Evolutionary conservation across 2,329 filamentous ascomycete genomes (phyloP), one percentile per base, ranked within the genome.

Genomic region (Niveomyces coronatus): DNA sequence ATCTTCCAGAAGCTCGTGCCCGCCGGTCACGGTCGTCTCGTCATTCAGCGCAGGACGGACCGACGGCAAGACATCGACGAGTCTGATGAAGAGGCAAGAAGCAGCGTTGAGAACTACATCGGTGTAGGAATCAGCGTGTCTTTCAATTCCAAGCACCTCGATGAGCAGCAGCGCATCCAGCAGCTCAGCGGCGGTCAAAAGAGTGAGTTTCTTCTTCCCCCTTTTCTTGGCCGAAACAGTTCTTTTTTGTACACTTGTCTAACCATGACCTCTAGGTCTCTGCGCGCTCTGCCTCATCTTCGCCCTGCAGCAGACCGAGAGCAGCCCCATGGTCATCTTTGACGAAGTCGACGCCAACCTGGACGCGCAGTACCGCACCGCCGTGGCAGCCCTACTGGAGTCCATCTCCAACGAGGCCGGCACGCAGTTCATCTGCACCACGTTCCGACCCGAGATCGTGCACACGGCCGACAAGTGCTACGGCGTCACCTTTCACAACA

Each of bases 261-360:
- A 45, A 52, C 11, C 45, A 36, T 43, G 31, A 31, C 6, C 45
- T 14, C 18, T 22, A 87, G 84, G 85, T 75, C 70, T 96, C 45
- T 96, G 89, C 60, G 91, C 91, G 9, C 76, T 98, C n/a, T 93
- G 91, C 31, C 76, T 98, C 36, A 93, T 98, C 49, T 98, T 98
- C 57, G 91, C 91, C n/a, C 93, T 98, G 49, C 91, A 98, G 62
- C 85, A 88, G 49, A 94, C 89, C 43, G 91, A 98, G 57, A 91
- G 89, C 9, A 93, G 89, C 31, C 91, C 91, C 1, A 96, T 98
- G 71, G 95, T 98, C 58, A 88, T 98, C 53, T 98, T 98, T 51
- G 91, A 98, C 59, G 91, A 98, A 62, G 94, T 98, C 46, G 91
- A 98, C 55, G 91, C 91, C 59, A 98, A 98, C 57, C 74, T 98